Conservation (phyloP, 306 rosid genomes). For the Mimosa bimucronata region DNA sequence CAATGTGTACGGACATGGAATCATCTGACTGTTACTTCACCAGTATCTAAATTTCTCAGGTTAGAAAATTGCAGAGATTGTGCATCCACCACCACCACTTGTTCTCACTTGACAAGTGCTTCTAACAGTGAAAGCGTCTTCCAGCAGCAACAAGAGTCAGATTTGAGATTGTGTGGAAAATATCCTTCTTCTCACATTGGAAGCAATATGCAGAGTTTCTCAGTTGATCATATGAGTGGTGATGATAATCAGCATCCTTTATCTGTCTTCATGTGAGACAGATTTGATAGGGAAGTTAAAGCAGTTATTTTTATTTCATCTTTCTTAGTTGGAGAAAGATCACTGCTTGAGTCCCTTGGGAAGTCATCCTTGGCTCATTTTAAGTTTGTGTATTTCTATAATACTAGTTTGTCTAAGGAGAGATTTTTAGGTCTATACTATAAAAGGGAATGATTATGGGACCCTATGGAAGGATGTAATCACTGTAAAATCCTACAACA, state of each 20-base stretch:
- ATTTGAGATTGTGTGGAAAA: constrained; percentile 53
- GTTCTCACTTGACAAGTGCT: constrained; percentile 29
- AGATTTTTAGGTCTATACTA: background rate
- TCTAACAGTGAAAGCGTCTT: constrained; percentile 36
- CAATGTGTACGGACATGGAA: constrained; percentile 34
- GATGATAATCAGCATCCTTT: constrained; percentile 48
- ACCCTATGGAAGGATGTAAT: no score
- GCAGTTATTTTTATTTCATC: constrained; percentile 31
- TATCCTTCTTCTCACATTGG: constrained; percentile 52
- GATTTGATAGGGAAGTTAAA: constrained; percentile 19
- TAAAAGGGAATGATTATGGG: background rate
- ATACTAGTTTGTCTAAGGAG: background rate
- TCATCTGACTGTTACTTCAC: constrained; percentile 32
- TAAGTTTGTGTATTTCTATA: background rate
- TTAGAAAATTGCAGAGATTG: constrained; percentile 46
- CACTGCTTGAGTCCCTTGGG: constrained; percentile 47
- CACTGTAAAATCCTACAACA: no score
- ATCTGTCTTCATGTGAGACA: constrained; percentile 47
- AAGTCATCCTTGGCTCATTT: constrained; percentile 83
- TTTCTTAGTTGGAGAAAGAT: constrained; percentile 29
- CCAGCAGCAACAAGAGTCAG: constrained; percentile 43
- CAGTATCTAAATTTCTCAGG: constrained; percentile 42
- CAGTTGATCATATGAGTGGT: constrained; percentile 36
- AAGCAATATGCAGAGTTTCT: constrained; percentile 38
- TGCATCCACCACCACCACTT: constrained; percentile 37